phyloP scores from a whole-genome alignment of 805 yeast species.

The Pichia insulana region DNA sequence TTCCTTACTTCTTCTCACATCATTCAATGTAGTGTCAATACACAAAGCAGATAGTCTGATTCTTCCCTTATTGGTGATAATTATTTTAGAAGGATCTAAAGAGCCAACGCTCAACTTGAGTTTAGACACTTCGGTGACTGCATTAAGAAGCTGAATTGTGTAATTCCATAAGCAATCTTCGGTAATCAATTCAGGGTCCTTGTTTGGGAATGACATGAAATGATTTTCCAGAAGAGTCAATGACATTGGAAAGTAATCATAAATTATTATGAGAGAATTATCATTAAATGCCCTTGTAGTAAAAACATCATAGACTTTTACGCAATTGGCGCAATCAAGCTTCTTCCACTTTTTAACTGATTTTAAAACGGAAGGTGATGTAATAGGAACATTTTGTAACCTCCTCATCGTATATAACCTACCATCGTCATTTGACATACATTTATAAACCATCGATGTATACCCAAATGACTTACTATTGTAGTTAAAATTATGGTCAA shows the following conservation, averaged over 20 bases:
- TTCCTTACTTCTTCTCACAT: slow-evolving; percentile 24
- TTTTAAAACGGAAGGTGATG: slow-evolving; percentile 51
- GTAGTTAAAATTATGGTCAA: slow-evolving; percentile 44
- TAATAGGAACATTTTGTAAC: slow-evolving; percentile 49
- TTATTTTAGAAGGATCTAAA: slow-evolving; percentile 57
- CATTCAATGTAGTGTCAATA: slow-evolving; percentile 52
- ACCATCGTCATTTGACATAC: slow-evolving; percentile 71
- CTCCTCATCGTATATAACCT: slow-evolving; percentile 67
- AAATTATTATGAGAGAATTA: slow-evolving; percentile 62
- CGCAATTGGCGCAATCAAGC: slow-evolving; percentile 48
- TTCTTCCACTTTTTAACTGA: slow-evolving; percentile 61
- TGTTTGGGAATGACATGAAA: slow-evolving; percentile 34
- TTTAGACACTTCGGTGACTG: slow-evolving; percentile 56
- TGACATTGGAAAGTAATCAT: slow-evolving; percentile 79
- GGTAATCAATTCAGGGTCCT: slow-evolving; percentile 41
- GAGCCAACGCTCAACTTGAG: slow-evolving; percentile 56
- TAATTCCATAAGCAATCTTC: slow-evolving; percentile 70
- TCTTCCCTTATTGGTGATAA: slow-evolving; percentile 65
- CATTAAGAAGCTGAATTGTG: slow-evolving; percentile 64
- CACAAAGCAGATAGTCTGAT: slow-evolving; percentile 68
- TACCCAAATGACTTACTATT: slow-evolving; percentile 40
- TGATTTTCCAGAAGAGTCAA: slow-evolving; percentile 64
- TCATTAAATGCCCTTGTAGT: slow-evolving; percentile 83
- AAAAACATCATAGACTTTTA: slow-evolving; percentile 70
- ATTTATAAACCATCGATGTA: slow-evolving; percentile 64